These are phyloP conservation scores for Salmacisia buchloeana DNA, from an alignment of 1,284 basidiomycete genomes.

Conservation along the genomic window DNA sequence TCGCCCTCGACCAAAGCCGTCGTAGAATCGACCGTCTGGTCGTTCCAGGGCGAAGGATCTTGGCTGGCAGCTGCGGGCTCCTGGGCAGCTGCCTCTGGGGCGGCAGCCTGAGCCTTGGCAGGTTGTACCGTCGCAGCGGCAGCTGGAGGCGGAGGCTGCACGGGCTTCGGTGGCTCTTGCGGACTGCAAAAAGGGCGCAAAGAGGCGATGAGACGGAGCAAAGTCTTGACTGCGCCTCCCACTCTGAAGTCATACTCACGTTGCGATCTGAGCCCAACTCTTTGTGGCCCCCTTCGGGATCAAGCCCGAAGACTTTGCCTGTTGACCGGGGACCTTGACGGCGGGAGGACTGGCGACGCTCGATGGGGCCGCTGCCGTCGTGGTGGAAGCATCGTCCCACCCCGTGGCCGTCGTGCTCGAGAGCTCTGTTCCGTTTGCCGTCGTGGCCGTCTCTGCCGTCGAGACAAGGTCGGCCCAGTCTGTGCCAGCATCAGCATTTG, in stretches of 20 bases:
- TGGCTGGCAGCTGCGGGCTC: constrained; percentile 11
- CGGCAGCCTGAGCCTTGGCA: constrained; percentile 8
- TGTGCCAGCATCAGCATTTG: background rate
- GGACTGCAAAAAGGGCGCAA: constrained; percentile 7
- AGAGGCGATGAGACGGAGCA: background rate
- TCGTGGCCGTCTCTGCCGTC: constrained; percentile 15
- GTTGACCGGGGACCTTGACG: constrained; percentile 25
- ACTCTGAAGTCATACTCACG: constrained; percentile 20
- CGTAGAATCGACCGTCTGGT: too few relatives aligned
- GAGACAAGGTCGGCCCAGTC: constrained; percentile 17
- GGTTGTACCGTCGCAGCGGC: constrained; percentile 4
- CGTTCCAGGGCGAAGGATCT: constrained; percentile 1
- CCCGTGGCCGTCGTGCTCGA: constrained; percentile 15
- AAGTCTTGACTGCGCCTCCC: background rate
- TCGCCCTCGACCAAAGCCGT: too few relatives aligned
- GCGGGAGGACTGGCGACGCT: constrained; percentile 18
- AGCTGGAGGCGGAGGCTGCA: constrained; percentile 10
- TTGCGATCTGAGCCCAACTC: constrained; percentile 50
- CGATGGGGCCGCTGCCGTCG: constrained; percentile 22
- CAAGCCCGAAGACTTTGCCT: background rate
- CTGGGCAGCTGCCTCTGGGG: constrained; percentile 16
- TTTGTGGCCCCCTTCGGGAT: constrained; percentile 17
- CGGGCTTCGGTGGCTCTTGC: constrained; percentile 32
- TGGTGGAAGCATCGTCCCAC: constrained; percentile 22
- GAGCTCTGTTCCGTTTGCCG: background rate